A percentile compares a stretch with the other conserved stretches of the same genome.
Conservation (phyloP, 139 green algal genomes). For the Pleodorina starrii region DNA sequence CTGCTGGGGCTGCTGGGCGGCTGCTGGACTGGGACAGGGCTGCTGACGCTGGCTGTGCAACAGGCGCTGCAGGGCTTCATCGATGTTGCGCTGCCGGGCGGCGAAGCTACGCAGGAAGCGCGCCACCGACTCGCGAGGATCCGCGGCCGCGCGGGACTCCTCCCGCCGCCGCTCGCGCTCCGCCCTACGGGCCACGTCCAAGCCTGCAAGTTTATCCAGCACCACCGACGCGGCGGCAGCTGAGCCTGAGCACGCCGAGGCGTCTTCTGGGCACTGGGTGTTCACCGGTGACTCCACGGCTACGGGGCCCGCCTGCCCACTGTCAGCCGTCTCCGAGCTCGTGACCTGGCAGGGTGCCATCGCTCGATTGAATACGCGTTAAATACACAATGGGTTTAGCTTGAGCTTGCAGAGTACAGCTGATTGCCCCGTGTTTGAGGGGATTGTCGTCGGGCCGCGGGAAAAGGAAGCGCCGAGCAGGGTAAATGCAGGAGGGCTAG, state of each 20-base stretch:
- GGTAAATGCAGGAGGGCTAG: no score
- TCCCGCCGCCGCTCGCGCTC: constrained; percentile 55
- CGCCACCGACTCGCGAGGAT: constrained; percentile 50
- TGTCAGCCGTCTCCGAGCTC: no score
- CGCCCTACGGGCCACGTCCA: constrained; percentile 38
- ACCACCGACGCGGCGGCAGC: background rate
- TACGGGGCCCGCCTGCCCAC: no score
- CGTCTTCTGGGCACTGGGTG: background rate
- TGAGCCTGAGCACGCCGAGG: background rate
- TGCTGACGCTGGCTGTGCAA: background rate
- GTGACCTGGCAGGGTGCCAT: no score
- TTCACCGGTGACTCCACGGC: no score
- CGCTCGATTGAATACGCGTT: no score
- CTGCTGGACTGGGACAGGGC: no score
- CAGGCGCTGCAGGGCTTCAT: constrained; percentile 28
- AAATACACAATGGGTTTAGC: no score
- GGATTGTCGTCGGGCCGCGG: no score
- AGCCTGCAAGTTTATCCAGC: constrained; percentile 38
- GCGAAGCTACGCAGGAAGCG: constrained; percentile 10
- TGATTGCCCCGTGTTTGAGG: no score
- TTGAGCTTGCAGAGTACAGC: no score
- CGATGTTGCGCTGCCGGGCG: background rate
- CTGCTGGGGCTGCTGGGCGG: background rate
- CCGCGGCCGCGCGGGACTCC: constrained; percentile 10
- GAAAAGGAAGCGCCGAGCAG: no score